Conservation (phyloP, 2,329 filamentous ascomycete genomes). For the Calonectria hawksworthii region DNA sequence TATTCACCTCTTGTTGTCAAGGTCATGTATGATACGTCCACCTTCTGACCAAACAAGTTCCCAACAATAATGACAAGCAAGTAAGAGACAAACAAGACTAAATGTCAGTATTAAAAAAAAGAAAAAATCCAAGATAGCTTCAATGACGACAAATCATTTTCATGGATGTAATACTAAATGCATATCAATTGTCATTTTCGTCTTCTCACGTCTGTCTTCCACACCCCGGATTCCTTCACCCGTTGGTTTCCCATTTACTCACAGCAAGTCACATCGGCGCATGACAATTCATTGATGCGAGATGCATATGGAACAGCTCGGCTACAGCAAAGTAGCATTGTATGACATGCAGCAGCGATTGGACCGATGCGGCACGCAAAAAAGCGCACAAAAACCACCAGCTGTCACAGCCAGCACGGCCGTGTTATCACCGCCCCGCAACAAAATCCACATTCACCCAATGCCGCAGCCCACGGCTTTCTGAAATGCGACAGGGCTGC, state of each 20-base stretch:
- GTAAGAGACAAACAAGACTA: neutral
- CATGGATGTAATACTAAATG: neutral
- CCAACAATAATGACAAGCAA: neutral
- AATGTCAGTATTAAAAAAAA: neutral
- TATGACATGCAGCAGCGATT: slow-evolving; percentile 4
- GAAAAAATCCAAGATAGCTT: neutral
- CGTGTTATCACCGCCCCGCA: neutral
- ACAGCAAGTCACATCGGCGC: neutral
- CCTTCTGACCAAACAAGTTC: neutral
- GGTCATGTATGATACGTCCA: neutral
- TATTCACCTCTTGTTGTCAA: neutral
- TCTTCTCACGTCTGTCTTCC: neutral
- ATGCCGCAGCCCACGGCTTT: neutral
- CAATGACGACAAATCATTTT: neutral
- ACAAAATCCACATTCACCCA: neutral
- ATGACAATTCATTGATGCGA: neutral
- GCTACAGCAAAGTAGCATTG: neutral
- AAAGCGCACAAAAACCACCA: neutral
- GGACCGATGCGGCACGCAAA: neutral
- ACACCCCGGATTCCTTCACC: neutral
- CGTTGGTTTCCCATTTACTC: neutral
- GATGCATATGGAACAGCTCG: neutral
- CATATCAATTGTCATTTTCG: neutral
- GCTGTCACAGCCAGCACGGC: neutral
- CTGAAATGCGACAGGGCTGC: neutral